Evolutionary conservation across 2,329 filamentous ascomycete species (phyloP).

Genomic region (Thelonectria discophora): DNA sequence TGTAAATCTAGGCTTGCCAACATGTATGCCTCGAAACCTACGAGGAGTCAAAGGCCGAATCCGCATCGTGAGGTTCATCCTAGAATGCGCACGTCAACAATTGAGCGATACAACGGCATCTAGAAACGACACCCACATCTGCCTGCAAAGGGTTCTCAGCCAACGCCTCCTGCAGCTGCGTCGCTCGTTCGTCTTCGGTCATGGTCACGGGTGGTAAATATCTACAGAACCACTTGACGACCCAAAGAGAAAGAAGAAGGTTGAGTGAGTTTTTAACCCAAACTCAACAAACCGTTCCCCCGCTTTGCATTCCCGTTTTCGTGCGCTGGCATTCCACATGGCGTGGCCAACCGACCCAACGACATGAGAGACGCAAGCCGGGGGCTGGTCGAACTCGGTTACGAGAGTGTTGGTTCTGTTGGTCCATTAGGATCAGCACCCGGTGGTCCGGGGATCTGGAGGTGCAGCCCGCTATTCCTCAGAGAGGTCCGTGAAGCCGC

Average conservation of each 20-base stretch:
- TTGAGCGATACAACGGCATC: neutral
- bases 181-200: neutral
- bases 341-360: neutral
- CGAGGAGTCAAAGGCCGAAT: neutral
- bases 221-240: neutral
- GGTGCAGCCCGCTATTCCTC: neutral
- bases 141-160: slow-evolving; percentile 12
- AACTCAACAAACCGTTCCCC: neutral
- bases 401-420: neutral
- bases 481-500: no score
- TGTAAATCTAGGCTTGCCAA: neutral
- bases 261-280: neutral
- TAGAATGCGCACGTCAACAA: neutral
- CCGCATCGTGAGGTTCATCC: neutral
- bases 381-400: neutral
- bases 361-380: no score
- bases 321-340: neutral
- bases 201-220: neutral
- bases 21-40: neutral
- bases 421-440: neutral
- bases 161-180: slow-evolving; percentile 11
- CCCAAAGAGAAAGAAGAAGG: neutral
- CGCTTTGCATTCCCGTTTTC: neutral
- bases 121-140: neutral
- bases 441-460: neutral